Evolutionary conservation across 148 eudicot species (phyloP).

Genomic region (Camellia lanceoleosa): DNA sequence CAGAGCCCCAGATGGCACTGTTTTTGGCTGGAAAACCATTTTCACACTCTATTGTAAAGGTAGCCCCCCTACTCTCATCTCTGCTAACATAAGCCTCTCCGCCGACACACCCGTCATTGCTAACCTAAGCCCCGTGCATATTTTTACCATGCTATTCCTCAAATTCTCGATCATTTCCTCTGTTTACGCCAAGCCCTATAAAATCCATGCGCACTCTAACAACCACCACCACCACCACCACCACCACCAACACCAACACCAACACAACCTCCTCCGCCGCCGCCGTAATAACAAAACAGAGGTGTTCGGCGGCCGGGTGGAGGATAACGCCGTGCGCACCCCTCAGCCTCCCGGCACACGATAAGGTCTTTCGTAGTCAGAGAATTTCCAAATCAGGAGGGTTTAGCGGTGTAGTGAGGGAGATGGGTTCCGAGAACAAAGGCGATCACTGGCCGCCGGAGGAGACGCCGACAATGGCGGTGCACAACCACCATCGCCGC

Average conservation of each 20-base stretch:
- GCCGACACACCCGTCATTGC: background rate
- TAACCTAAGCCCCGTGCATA: constrained; percentile 1
- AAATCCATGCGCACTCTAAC: background rate
- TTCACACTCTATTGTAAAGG: too few species aligned
- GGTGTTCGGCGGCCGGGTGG: background rate
- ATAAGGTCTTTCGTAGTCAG: constrained; percentile 18
- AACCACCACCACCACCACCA: background rate
- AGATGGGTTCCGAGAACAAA: constrained; percentile 10
- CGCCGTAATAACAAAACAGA: background rate
- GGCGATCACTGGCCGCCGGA: constrained; percentile 8
- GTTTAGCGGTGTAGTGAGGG: constrained; percentile 5
- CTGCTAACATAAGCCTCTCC: background rate
- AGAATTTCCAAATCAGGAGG: background rate
- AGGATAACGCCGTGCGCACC: constrained; percentile 1
- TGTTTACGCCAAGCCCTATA: background rate
- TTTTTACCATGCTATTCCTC: background rate
- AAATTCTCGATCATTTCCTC: background rate
- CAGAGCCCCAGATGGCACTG: too few species aligned
- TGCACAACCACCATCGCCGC: background rate
- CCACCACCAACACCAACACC: background rate
- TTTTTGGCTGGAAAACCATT: too few species aligned
- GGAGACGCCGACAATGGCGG: background rate
- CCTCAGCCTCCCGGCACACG: constrained; percentile 16
- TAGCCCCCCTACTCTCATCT: background rate
- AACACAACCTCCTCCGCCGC: too few species aligned